These are phyloP conservation scores for Colletotrichum lentis DNA, from an alignment of 2,329 filamentous ascomycete genomes.

Conservation along the genomic window DNA sequence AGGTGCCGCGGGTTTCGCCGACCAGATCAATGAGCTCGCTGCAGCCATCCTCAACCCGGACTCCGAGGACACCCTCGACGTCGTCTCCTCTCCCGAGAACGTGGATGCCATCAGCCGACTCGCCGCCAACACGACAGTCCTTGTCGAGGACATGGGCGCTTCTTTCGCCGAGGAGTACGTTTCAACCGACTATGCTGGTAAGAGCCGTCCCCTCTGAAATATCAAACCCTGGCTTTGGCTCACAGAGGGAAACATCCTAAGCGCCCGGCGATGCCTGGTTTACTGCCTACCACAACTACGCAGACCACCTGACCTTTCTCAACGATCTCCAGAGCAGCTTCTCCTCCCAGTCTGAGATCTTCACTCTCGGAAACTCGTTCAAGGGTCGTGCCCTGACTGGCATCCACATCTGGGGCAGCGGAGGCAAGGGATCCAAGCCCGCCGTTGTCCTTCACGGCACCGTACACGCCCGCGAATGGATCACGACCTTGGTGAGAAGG, in stretches of 20 bases:
- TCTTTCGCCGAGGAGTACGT: conserved; percentile 45
- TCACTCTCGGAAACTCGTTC: conserved; percentile 57
- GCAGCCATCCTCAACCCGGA: conserved; percentile 19
- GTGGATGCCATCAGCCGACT: conserved; percentile 44
- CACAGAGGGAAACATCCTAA: background rate
- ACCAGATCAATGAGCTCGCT: conserved; percentile 33
- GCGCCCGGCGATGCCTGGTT: conserved; percentile 54
- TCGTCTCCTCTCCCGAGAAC: conserved; percentile 46
- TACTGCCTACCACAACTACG: conserved; percentile 61
- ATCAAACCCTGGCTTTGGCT: background rate
- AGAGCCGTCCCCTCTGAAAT: background rate
- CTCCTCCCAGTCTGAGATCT: conserved; percentile 56
- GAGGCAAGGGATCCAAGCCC: conserved; percentile 56
- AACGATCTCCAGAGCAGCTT: conserved; percentile 53
- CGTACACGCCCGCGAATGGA: conserved; percentile 65
- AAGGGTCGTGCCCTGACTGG: conserved; percentile 67
- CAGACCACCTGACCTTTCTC: conserved; percentile 59
- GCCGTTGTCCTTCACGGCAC: conserved; percentile 62
- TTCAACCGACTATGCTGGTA: conserved; percentile 27
- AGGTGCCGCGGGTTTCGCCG: conserved; percentile 1
- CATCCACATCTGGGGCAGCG: conserved; percentile 62
- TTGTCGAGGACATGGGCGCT: conserved; percentile 45
- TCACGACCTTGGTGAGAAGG: conserved; percentile 62
- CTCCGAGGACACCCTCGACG: conserved; percentile 41
- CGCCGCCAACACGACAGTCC: conserved; percentile 43